Evolutionary conservation across 2,329 filamentous ascomycete species (phyloP), one percentile per base, ranked within the genome.

Genomic region (Ascochyta viciae-villosae): DNA sequence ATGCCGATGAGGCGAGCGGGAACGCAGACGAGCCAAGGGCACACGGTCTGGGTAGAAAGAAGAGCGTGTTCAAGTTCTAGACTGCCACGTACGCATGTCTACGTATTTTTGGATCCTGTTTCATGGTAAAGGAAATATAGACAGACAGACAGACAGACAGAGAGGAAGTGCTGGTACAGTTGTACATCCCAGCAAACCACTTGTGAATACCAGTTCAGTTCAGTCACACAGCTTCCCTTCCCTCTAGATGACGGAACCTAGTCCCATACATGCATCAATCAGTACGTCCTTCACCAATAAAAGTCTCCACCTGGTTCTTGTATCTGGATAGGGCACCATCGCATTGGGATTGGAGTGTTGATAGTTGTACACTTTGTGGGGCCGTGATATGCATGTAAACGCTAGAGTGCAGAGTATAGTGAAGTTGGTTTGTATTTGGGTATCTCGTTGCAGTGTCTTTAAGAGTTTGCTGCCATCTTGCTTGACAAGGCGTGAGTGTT

Each of bases 41-140:
- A 61, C 89, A 92, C 65, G 89, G 84, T 55, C 68, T 92, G 12
- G 87, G 89, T 4, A 80, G 86, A 68, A 92, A 92, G 80, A 92
- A 90, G 82, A 89, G 85, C 73, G 83, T 81, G n/a, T 72, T 74
- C 48, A 68, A 68, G 41, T 68, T 68, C 23, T 68, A 60, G 46
- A 24, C 9, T 4, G 12, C 10, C n/a, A 22, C 9, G 12, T 24
- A 12, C 7, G 40, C 40, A 43, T 45, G 39, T 3, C 12, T 41
- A 16, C 12, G 24, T 15, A n/a, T 27, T 27, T 19, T 31, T 16
- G 13, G 13, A 41, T 26, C 10, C n/a, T 4, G 19, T 8, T n/a
- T 26, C 23, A 8, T 41, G 23, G 23, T 2, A 41, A 7, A 12
- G 8, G 35, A 38, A 15, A 38, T 26, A 8, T 26, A 26, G 24